Base-by-base conservation (phyloP, 2,329 filamentous ascomycete species). In the Diaporthe aspalathi region DNA sequence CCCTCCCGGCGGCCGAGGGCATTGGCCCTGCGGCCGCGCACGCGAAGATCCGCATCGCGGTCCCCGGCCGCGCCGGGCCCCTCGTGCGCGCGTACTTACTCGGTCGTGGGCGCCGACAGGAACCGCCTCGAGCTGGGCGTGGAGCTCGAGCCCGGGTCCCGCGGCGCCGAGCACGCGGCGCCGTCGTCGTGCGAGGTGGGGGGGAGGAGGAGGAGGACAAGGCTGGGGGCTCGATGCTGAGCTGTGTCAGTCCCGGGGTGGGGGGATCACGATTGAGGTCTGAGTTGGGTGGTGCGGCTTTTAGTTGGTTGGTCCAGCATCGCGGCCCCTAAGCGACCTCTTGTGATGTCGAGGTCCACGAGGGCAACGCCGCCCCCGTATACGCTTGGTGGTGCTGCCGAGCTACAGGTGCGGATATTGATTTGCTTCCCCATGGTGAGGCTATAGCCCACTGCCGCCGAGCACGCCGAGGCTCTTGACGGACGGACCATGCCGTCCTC, bases 41-140 rank as follows among this genome's bases (percentile, higher is more conserved):
- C 75, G 88, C 87, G 0, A 85, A 86, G 49, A 75, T 92, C 27
- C 87, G 83, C 74, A 81, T 92, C 1, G 56, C 68, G 0, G 16
- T 71, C 22, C 63, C 56, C 2, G 56, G 63, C 16, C 62, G 54
- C 2, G 86, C 85, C 1, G 87, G 86, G 49, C 87, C 87, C 0
- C 79, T 92, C 0, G 78, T 88, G 1, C 82, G 91, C 12, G 84
- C 87, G 0, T 93, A 92, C 76, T 92, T 93, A 92, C 76, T 92
- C 90, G 0, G 81, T 92, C 45, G 86, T 91, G 0, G 81, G 81
- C 0, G 88, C 88, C 0, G 83, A 83, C 56, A 79, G 79, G 5
- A 81, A 83, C 45, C 80, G 81, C 2, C 88, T 92, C 75, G 84
- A 87, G 75, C 81, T 92, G 0, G 90, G 89, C 24, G 81, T 92